These are phyloP conservation scores for Halophytophthora polymorphica DNA, from an alignment of 352 stramenopile species.

Conservation along the genomic window DNA sequence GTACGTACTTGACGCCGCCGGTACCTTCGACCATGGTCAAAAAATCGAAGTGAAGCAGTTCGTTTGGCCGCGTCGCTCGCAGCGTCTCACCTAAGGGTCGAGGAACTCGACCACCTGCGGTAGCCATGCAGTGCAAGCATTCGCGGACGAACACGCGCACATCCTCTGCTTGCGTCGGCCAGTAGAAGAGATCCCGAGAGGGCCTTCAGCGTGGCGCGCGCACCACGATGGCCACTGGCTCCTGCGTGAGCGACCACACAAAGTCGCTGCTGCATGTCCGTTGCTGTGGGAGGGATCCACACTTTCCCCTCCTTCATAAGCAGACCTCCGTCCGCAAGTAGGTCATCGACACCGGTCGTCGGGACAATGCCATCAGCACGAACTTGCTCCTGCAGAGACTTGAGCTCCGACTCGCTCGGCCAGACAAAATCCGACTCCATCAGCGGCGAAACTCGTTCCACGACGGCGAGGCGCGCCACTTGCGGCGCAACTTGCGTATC, in stretches of 20 bases:
- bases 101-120: not conserved
- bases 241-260: conserved; percentile 24
- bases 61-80: conserved; percentile 26
- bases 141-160: conserved; percentile 8
- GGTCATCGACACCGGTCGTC: not conserved
- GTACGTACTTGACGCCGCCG: conserved; percentile 16
- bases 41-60: conserved; percentile 38
- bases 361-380: not conserved
- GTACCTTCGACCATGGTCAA: conserved; percentile 13
- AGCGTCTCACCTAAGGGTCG: conserved; percentile 18
- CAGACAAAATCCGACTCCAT: not conserved
- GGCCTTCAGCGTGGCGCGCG: conserved; percentile 10
- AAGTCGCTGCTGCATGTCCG: conserved; percentile 15
- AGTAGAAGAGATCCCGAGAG: conserved; percentile 13
- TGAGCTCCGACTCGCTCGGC: not conserved
- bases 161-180: conserved; percentile 7
- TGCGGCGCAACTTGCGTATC: not conserved
- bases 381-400: not conserved
- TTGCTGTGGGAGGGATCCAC: conserved; percentile 19
- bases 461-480: not conserved
- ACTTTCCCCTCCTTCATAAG: conserved; percentile 7
- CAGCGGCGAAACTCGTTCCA: not conserved
- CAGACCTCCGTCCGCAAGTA: no score
- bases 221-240: conserved; percentile 18
- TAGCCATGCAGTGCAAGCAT: conserved; percentile 21